Conservation (phyloP, 352 stramenopile genomes). For the Pythium oligandrum region DNA sequence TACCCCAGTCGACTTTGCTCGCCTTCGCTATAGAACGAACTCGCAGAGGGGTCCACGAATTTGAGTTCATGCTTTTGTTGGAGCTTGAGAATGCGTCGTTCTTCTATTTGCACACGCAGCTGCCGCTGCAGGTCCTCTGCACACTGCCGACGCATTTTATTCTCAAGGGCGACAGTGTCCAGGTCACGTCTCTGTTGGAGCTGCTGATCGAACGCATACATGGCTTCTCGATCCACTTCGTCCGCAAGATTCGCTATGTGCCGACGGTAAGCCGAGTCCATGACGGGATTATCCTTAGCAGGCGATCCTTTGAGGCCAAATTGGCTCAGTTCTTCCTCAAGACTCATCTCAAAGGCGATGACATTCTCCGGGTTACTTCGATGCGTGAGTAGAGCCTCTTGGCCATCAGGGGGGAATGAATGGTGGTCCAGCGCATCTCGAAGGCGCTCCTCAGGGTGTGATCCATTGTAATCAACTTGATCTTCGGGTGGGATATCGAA, state of each 20-base stretch:
- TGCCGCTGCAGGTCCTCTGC: constrained; percentile 59
- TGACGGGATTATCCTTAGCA: constrained; percentile 27
- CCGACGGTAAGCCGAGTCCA: constrained; percentile 57
- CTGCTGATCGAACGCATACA: constrained; percentile 49
- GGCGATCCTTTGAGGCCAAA: constrained; percentile 44
- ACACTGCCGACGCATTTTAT: constrained; percentile 34
- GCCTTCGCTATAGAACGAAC: constrained; percentile 55
- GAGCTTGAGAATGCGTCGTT: constrained; percentile 20
- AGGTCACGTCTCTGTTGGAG: constrained; percentile 54
- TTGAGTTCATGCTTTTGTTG: constrained; percentile 30
- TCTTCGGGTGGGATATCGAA: constrained; percentile 56
- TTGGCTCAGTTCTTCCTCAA: constrained; percentile 52
- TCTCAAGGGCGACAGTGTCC: constrained; percentile 43
- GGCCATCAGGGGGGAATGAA: constrained; percentile 29
- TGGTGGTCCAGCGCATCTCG: constrained; percentile 7
- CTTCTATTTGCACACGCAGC: constrained; percentile 47
- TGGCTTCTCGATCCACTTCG: constrained; percentile 52
- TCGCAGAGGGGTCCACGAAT: constrained; percentile 32
- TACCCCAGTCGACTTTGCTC: constrained; percentile 46
- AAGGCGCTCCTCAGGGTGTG: neutral
- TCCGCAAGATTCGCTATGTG: constrained; percentile 44
- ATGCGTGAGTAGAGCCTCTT: constrained; percentile 39
- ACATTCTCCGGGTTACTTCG: constrained; percentile 52
- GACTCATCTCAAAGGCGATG: constrained; percentile 30
- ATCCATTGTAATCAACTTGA: constrained; percentile 24